Conservation (phyloP, 164 flowering plant species). For the Hamamelis virginiana region DNA sequence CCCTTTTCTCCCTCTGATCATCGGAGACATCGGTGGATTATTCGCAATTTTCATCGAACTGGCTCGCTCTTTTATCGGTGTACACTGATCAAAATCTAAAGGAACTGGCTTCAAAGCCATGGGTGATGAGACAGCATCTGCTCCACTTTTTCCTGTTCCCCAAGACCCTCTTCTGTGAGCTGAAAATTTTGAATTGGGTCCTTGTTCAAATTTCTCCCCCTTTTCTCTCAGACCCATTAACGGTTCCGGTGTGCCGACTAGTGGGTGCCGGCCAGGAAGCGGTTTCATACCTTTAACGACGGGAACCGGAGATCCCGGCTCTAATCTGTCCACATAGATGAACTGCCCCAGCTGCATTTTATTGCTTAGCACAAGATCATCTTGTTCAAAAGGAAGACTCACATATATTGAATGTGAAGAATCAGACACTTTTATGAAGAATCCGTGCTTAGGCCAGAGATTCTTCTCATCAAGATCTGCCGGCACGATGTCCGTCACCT, state of each 20-base stretch:
- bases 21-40: slow-evolving; percentile 37
- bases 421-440: slow-evolving; percentile 86
- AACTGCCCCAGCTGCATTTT: slow-evolving; percentile 94
- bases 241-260: slow-evolving; percentile 90
- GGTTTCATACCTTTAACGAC: slow-evolving; percentile 72
- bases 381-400: slow-evolving; percentile 78
- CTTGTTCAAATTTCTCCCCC: slow-evolving; percentile 38
- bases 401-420: slow-evolving; percentile 89
- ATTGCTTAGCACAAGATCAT: slow-evolving; percentile 87
- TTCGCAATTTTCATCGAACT: slow-evolving; percentile 24
- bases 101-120: slow-evolving; percentile 56
- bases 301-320: slow-evolving; percentile 93
- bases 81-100: slow-evolving; percentile 68
- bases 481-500: slow-evolving; percentile 94
- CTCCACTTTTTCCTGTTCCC: slow-evolving; percentile 43
- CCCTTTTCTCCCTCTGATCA: slow-evolving; percentile 38
- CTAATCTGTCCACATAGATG: slow-evolving; percentile 76
- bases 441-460: slow-evolving; percentile 84
- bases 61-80: slow-evolving; percentile 58
- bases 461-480: slow-evolving; percentile 89
- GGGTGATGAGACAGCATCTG: slow-evolving; percentile 42
- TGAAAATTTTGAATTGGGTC: slow-evolving; percentile 16
- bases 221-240: slow-evolving; percentile 67
- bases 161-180: slow-evolving; percentile 72
- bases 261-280: slow-evolving; percentile 87